Evolutionary conservation across 108 stramenopile genomes (phyloP), one percentile per base, ranked within the genome.

Genomic region (Skeletonema tropicum): DNA sequence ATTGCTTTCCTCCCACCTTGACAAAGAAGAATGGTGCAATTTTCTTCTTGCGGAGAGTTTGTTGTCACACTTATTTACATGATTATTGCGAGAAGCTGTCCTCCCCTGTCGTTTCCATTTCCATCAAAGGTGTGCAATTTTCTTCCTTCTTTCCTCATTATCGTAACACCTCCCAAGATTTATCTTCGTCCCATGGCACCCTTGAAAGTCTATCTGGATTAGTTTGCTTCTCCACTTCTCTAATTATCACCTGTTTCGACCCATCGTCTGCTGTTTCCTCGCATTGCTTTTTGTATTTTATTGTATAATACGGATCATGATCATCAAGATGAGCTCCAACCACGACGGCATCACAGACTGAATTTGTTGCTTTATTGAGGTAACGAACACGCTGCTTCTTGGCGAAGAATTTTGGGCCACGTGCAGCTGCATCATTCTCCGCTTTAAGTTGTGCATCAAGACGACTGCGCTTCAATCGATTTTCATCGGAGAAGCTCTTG

Each of bases 221-320:
- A 5, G 83, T 84, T 69, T 84, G 83, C 55, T 84, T 84, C 58
- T 84, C 83, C 25, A 84, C 65, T 21, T 70, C 67, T 2, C 69
- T 39, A 58, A 67, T 36, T 1, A 8, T 23, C 21, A 48, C 48
- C 5, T 26, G 25, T 59, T 57, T 67, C n/a, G 35, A 30, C 5
- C 83, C 78, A 41, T 75, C 64, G n/a, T 78, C 74, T 29, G 62
- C 11, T n/a, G 39, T 57, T 12, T 46, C 49, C 23, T 64, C 61
- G n/a, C 69, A 45, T 36, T 67, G 57, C 25, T 62, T 61, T 45
- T 80, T 70, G 57, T 75, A 76, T 41, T 72, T 71, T 3, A 78
- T 83, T 31, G 82, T 72, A 75, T 80, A 84, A 57, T 84, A 84
- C 11, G 83, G 83, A 12, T 76, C 52, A 32, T 84, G 83, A 75